Percentiles rank a stretch among this genome's conserved stretches.
These are phyloP conservation scores for Blastobotrys aristatus DNA, from an alignment of 1,139 yeast species.

Conservation along the genomic window DNA sequence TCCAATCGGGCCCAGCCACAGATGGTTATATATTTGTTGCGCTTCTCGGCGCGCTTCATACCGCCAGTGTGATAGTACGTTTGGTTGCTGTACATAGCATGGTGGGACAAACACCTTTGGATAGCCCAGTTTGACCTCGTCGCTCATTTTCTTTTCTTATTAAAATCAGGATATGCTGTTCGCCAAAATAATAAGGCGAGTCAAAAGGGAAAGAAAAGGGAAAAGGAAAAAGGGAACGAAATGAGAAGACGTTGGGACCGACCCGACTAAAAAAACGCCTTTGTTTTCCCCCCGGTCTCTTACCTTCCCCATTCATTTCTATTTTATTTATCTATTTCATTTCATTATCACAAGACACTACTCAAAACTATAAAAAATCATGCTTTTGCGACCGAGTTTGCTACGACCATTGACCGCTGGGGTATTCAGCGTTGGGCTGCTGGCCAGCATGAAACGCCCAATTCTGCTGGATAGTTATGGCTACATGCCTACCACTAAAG, in stretches of 20 bases:
- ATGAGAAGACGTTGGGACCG: too few relatives aligned
- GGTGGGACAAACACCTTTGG: slow-evolving; percentile 30
- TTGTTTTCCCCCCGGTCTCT: too few relatives aligned
- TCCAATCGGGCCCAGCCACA: slow-evolving; percentile 34
- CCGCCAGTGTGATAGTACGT: slow-evolving; percentile 28
- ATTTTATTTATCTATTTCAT: too few relatives aligned
- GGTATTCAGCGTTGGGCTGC: not conserved
- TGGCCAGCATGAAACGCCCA: not conserved
- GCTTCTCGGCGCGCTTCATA: slow-evolving; percentile 30
- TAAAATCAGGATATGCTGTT: not conserved
- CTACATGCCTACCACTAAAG: slow-evolving; percentile 8
- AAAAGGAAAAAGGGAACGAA: not conserved
- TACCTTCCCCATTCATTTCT: too few relatives aligned
- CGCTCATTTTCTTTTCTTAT: not conserved
- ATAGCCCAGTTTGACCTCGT: slow-evolving; percentile 12
- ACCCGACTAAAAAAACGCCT: too few relatives aligned
- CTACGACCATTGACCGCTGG: too few relatives aligned
- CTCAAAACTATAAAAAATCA: too few relatives aligned
- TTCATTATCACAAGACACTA: too few relatives aligned
- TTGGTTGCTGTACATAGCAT: slow-evolving; percentile 25
- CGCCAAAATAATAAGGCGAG: not conserved
- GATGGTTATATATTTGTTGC: slow-evolving; percentile 27
- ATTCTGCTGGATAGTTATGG: slow-evolving; percentile 5
- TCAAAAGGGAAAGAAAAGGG: not conserved
- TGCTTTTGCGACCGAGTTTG: too few relatives aligned